Base-by-base conservation (phyloP, 2,329 filamentous ascomycete species). In the Beauveria rudraprayagi region DNA sequence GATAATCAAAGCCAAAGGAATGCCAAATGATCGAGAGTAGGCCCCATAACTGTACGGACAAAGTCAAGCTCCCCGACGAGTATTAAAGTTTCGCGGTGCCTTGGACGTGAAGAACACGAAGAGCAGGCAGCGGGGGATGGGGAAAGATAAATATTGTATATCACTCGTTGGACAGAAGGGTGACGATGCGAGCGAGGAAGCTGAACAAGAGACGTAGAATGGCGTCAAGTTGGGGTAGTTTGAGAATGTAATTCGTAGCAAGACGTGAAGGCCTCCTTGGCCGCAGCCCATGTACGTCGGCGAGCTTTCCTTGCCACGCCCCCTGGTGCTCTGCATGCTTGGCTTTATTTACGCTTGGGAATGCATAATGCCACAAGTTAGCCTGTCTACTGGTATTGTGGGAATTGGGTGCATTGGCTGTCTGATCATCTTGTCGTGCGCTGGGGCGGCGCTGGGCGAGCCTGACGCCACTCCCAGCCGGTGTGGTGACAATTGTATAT, bases 71-170 rank as follows among this genome's bases (percentile, higher is more conserved):
- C 22, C 19, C 9, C 34, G n/a, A 11, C 11, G 56, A 41, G 37
- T 44, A 37, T 59, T 52, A 59, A 59, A 59, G 56, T 59, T 59
- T 59, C 37, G 56, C 24, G 24, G 24, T 34, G 30, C 43, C 46
- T 59, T 43, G 47, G 34, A 24, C 46, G 56, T 24, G 24, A 26
- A 40, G 17, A 40, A 26, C 5, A 17, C n/a, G 30, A 17, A 24
- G 17, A 22, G 17, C 22, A 30, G 11, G 47, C 5, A 43, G 19
- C 6, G 17, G 14, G 24, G 19, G 3, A 17, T 24, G 37, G 34
- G 44, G 19, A 3, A 47, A 40, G 3, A 30, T 16, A 37, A 14
- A n/a, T 56, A 37, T 48, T 8, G n/a, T 26, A 30, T 30, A n/a
- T 30, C 2, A 19, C 34, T 37, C 11, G 34, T 37, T 37, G 34